A percentile compares a stretch with the other conserved stretches of the same genome.
These are phyloP conservation scores for Mesembryanthemum crystallinum DNA, from an alignment of 148 eudicot genomes.

Conservation along the genomic window DNA sequence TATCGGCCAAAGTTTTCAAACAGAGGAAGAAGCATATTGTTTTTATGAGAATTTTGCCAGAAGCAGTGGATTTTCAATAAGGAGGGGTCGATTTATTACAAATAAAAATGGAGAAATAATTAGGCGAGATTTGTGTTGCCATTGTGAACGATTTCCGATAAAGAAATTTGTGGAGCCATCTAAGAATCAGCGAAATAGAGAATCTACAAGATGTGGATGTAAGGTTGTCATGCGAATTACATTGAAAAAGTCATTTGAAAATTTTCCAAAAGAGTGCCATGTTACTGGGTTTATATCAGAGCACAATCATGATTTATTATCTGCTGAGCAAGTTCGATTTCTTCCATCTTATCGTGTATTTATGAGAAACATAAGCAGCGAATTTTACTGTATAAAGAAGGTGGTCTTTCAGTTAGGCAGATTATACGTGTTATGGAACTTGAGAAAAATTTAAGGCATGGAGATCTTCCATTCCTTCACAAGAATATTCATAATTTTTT, in stretches of 20 bases:
- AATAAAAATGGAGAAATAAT: background rate
- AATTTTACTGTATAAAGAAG: conserved; percentile 14
- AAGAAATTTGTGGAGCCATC: conserved; percentile 1
- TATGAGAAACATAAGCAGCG: background rate
- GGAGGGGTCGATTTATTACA: conserved; percentile 1
- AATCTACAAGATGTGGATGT: conserved; percentile 10
- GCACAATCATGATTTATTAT: conserved; percentile 8
- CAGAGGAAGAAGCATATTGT: background rate
- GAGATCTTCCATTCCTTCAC: conserved; percentile 10
- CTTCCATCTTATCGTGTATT: conserved; percentile 12
- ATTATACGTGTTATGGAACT: conserved; percentile 24
- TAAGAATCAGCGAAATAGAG: conserved; percentile 11
- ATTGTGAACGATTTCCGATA: background rate
- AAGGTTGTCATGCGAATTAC: conserved; percentile 6
- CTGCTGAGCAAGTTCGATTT: conserved; percentile 4
- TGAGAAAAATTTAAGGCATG: conserved; percentile 6
- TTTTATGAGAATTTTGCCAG: background rate
- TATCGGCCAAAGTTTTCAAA: conserved; percentile 14
- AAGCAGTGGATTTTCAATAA: conserved; percentile 3
- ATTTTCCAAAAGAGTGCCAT: conserved; percentile 21
- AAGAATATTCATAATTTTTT: conserved; percentile 4
- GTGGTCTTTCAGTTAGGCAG: conserved; percentile 8
- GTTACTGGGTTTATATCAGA: background rate
- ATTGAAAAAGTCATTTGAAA: conserved; percentile 7
- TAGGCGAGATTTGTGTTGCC: conserved; percentile 11